Conservation (phyloP, 1,139 yeast species). For the Lizanozyma gosingica region DNA sequence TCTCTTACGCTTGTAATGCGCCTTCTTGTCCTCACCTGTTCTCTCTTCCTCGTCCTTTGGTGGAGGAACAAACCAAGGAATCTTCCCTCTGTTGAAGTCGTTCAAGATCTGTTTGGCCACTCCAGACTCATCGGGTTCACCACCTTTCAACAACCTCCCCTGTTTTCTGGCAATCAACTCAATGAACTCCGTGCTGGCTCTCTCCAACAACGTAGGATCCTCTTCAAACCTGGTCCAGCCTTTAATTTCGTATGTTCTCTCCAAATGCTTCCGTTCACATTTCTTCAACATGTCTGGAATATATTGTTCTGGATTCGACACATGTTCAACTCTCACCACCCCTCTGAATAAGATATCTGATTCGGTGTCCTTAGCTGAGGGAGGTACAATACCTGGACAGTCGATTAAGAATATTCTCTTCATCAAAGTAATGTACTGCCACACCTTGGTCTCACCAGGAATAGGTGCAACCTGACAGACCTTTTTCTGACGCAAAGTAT, state of each 20-base stretch:
- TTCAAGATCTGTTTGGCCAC: conserved; percentile 85
- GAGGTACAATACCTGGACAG: conserved; percentile 99
- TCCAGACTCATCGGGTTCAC: conserved; percentile 94
- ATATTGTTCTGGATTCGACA: conserved; percentile 89
- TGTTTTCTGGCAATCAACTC: conserved; percentile 87
- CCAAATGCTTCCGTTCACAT: conserved; percentile 85
- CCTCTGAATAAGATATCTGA: conserved; percentile 95
- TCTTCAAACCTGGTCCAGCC: conserved; percentile 69
- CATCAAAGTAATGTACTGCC: conserved; percentile 98
- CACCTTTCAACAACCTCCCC: conserved; percentile 91
- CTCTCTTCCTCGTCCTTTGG: conserved; percentile 60
- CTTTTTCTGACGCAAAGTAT: conserved; percentile 86
- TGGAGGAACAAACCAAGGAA: conserved; percentile 97
- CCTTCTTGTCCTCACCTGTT: conserved; percentile 49
- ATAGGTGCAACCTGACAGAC: conserved; percentile 97
- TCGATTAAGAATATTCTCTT: conserved; percentile 90
- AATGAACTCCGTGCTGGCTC: conserved; percentile 69
- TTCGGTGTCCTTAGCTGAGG: conserved; percentile 79
- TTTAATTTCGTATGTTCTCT: conserved; percentile 87
- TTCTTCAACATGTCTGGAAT: conserved; percentile 80
- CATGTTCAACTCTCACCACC: conserved; percentile 96
- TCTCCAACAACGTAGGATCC: conserved; percentile 27
- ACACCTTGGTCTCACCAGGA: conserved; percentile 97
- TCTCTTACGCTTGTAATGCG: conserved; percentile 43
- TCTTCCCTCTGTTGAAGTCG: conserved; percentile 94